Evolutionary conservation across 2,329 filamentous ascomycete species (phyloP).

Genomic region (Allantophomopsis cytisporea): DNA sequence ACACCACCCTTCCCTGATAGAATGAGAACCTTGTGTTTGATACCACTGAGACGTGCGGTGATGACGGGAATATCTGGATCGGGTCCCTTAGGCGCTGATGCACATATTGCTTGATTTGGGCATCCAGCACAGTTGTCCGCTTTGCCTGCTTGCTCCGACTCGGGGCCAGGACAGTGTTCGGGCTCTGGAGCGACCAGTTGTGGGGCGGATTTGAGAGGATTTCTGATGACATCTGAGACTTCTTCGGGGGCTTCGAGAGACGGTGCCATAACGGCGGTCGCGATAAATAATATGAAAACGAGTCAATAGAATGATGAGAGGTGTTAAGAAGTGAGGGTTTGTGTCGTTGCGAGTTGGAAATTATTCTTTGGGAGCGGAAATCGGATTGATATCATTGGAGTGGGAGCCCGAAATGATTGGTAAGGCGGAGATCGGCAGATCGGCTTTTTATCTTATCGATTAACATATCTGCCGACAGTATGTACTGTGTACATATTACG

Average conservation of each 20-base stretch:
- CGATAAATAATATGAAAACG: too few species aligned
- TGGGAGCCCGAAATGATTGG: too few species aligned
- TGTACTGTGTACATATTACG: too few species aligned
- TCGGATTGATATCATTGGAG: too few species aligned
- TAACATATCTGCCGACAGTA: too few species aligned
- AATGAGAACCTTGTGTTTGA: slow-evolving; percentile 84
- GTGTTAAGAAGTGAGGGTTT: too few species aligned
- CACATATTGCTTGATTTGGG: slow-evolving; percentile 92
- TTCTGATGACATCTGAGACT: slow-evolving; percentile 57
- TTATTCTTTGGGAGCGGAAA: too few species aligned
- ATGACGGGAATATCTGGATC: slow-evolving; percentile 91
- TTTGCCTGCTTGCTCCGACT: slow-evolving; percentile 55
- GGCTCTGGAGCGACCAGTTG: slow-evolving; percentile 88
- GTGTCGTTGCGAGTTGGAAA: too few species aligned
- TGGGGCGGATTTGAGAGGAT: slow-evolving; percentile 66
- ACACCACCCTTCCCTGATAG: slow-evolving; percentile 93
- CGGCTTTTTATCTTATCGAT: too few species aligned
- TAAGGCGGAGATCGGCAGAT: too few species aligned
- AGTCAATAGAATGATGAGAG: too few species aligned
- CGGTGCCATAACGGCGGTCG: slow-evolving; percentile 53
- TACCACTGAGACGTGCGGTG: slow-evolving; percentile 63
- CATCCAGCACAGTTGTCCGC: slow-evolving; percentile 86
- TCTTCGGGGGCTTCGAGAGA: slow-evolving; percentile 60
- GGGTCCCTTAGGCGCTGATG: slow-evolving; percentile 84
- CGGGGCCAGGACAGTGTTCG: slow-evolving; percentile 90